phyloP scores from a whole-genome alignment of 306 rosid species.

The Cucurbita argyrosperma region DNA sequence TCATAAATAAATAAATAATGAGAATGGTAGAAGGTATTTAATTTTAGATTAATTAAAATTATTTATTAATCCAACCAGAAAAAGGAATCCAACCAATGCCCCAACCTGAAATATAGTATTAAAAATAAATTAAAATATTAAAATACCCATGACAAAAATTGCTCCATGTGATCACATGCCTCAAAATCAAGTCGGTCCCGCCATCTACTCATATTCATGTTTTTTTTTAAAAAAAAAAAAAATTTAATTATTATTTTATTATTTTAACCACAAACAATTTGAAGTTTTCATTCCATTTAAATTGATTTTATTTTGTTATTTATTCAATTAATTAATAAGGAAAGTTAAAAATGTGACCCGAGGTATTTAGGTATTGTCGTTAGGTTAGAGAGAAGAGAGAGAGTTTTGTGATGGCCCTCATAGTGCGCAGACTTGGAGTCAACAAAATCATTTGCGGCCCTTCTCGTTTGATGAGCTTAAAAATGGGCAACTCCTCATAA shows the following conservation, averaged over 20 bases:
- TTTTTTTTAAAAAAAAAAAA: too few species aligned
- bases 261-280: not conserved
- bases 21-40: not conserved
- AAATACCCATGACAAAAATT: constrained; percentile 24
- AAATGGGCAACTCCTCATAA: not conserved
- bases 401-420: not conserved
- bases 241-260: too few species aligned
- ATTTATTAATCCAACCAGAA: not conserved
- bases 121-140: not conserved
- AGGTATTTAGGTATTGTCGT: constrained; percentile 49
- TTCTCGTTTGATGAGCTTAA: not conserved
- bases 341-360: not conserved
- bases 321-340: not conserved
- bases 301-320: too few species aligned
- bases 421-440: not conserved
- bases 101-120: not conserved
- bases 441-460: not conserved
- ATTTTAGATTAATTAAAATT: not conserved
- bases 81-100: not conserved
- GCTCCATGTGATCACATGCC: constrained; percentile 79
- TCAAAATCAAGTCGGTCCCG: constrained; percentile 35
- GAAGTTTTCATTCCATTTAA: too few species aligned
- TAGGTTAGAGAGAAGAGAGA: not conserved
- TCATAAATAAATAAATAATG: not conserved
- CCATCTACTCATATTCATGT: constrained; percentile 35